phyloP scores from a whole-genome alignment of 257 asterid species.

The Fraxinus anomala region DNA sequence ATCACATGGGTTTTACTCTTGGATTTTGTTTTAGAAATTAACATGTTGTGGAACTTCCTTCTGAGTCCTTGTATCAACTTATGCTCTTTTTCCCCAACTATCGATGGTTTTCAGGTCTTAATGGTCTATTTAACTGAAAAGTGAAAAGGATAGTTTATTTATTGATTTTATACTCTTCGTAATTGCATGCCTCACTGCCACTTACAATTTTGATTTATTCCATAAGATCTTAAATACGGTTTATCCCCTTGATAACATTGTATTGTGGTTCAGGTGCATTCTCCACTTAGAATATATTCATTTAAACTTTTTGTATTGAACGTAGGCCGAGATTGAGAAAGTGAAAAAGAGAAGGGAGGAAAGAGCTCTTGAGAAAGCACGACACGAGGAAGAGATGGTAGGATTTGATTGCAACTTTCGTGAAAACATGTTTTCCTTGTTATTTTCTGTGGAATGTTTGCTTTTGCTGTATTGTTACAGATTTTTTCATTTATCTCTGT shows the following conservation, averaged over 20 bases:
- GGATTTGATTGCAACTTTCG: conserved; percentile 21
- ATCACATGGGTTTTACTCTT: not conserved
- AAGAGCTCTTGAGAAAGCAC: conserved; percentile 95
- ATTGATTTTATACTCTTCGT: conserved; percentile 5
- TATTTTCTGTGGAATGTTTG: not conserved
- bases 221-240: conserved; percentile 15
- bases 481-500: not conserved
- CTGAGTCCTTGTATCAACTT: not conserved
- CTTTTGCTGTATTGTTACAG: conserved; percentile 6
- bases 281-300: not conserved
- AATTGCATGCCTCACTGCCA: conserved; percentile 6
- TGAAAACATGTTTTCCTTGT: conserved; percentile 9
- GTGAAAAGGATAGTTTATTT: conserved; percentile 18
- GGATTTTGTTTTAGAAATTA: not conserved
- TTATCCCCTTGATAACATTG: conserved; percentile 1
- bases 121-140: not conserved
- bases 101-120: not conserved
- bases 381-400: conserved; percentile 97
- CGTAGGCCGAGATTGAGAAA: conserved; percentile 90
- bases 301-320: conserved; percentile 8
- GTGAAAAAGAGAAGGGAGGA: conserved; percentile 97
- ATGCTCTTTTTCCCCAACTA: not conserved
- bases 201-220: conserved; percentile 16
- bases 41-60: conserved; percentile 9
- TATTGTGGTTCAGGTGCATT: no score